Evolutionary conservation across 179 eudicot genomes (phyloP).

Genomic region (Silene coronaria): DNA sequence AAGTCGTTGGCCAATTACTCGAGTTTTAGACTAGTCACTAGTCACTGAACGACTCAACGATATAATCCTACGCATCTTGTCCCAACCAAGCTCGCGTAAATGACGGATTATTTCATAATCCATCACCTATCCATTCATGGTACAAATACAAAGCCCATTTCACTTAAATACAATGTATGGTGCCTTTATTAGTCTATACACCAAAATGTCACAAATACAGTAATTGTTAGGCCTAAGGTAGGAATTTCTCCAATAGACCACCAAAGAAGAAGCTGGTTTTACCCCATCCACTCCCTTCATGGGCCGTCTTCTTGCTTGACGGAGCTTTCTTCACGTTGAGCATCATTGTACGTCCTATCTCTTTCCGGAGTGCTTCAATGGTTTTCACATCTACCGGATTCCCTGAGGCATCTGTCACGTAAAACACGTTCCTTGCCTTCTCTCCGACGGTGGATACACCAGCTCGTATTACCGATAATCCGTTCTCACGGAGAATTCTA

Average conservation of each 20-base stretch:
- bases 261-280: constrained; percentile 76
- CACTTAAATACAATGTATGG: background rate
- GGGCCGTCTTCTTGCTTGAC: constrained; percentile 24
- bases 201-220: constrained; percentile 13
- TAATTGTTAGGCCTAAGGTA: constrained; percentile 26
- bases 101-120: too few species aligned
- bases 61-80: too few species aligned
- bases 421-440: constrained; percentile 60
- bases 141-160: constrained; percentile 15
- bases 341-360: constrained; percentile 63
- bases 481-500: constrained; percentile 62
- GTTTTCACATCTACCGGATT: constrained; percentile 61
- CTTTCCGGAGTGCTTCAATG: constrained; percentile 53
- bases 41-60: too few species aligned
- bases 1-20: too few species aligned
- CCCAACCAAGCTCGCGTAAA: too few species aligned
- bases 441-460: constrained; percentile 69
- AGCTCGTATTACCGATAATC: constrained; percentile 62
- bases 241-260: constrained; percentile 45
- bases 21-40: too few species aligned
- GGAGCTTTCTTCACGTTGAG: constrained; percentile 68
- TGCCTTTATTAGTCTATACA: constrained; percentile 24
- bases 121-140: background rate
- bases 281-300: constrained; percentile 48
- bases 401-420: constrained; percentile 70